Base-by-base conservation (phyloP, 2,329 filamentous ascomycete genomes). In the Rasamsonia emersonii region DNA sequence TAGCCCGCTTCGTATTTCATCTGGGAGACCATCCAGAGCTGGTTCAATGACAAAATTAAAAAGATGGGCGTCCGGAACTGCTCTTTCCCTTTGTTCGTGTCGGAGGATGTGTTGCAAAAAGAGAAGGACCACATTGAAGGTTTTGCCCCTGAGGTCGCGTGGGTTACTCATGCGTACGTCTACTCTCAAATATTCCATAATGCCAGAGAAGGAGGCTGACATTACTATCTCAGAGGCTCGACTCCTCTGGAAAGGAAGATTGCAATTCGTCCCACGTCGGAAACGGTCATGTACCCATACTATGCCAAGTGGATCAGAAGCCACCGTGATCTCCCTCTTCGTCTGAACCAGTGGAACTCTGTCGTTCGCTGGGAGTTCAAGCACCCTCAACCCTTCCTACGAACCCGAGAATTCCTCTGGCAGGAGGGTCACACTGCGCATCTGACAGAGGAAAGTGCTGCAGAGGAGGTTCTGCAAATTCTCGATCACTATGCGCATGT, bases 101-200 rank as follows among this genome's bases (percentile, higher is more conserved):
- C 86, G 11, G 71, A 84, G 53, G 93, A 93, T 64, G 93, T 93
- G 24, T 67, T 98, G 43, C 69, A 79, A 56, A 65, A 71, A 57
- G 88, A 95, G 64, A 95, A 95, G 73, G 84, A 91, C 51, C 91
- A 98, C 60, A 83, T 98, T 41, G 89, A 98, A 62, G 91, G 91
- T n/a, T 98, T 98, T 59, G 91, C 91, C 32, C 88, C 91, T 26
- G 65, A 68, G 41, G 65, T 69, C 29, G 65, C 65, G 30, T 68
- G 65, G 65, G 65, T 69, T 32, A 69, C 65, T 30, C 65, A 68
- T 46, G 62, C 62, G 60, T 64, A 61, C 38, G 52, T 28, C 18
- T 32, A 24, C 16, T 18, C 11, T 25, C 25, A 13, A 17, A 9
- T 18, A 15, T 24, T 21, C 10, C 38, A 21, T 17, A 38, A 43